Evolutionary conservation across 1,139 yeast species (phyloP).

Genomic region (Torulaspora globosa): DNA sequence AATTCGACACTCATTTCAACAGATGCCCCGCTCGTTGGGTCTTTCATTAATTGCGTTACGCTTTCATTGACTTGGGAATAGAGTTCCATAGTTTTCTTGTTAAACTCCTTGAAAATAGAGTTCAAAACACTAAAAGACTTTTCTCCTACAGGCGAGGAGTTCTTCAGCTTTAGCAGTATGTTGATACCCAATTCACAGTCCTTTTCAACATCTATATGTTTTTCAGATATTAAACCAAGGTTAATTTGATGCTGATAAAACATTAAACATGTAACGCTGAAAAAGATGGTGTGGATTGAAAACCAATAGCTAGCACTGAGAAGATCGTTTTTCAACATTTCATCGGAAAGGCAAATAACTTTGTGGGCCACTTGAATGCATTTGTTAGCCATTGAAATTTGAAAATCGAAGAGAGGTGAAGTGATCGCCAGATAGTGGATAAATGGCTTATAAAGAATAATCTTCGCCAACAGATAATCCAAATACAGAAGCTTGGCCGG

Average conservation of each 20-base stretch:
- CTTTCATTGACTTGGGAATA: constrained; percentile 13
- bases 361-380: constrained; percentile 78
- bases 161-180: constrained; percentile 61
- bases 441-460: constrained; percentile 67
- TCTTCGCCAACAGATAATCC: constrained; percentile 63
- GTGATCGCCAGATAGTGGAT: constrained; percentile 47
- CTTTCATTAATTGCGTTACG: background rate
- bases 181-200: constrained; percentile 73
- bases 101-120: constrained; percentile 55
- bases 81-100: constrained; percentile 21
- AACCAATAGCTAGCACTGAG: constrained; percentile 88
- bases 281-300: constrained; percentile 79
- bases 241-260: constrained; percentile 51
- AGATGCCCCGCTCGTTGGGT: background rate
- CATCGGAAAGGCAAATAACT: constrained; percentile 72
- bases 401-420: constrained; percentile 40
- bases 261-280: constrained; percentile 77
- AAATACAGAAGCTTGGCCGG: constrained; percentile 64
- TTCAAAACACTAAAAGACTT: constrained; percentile 71
- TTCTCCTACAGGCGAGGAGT: constrained; percentile 65
- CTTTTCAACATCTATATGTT: constrained; percentile 59
- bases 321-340: constrained; percentile 63
- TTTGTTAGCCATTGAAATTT: constrained; percentile 54
- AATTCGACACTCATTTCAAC: background rate
- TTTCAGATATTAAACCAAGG: constrained; percentile 46